These are phyloP conservation scores for Medicago ruthenica DNA, from an alignment of 306 rosid genomes.

Conservation along the genomic window DNA sequence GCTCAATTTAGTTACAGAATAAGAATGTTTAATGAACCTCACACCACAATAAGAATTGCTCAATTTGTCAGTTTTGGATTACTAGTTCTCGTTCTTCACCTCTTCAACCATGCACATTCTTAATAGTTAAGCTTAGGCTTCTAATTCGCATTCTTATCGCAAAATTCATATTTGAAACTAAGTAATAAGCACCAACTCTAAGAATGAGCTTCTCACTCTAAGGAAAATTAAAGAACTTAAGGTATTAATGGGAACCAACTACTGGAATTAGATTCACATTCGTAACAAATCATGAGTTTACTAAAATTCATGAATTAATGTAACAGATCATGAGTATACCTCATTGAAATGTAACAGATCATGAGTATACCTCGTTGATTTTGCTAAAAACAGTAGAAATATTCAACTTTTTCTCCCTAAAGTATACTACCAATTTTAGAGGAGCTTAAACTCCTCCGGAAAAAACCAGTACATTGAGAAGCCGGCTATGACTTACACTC, in stretches of 20 bases:
- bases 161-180: no score
- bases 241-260: background rate
- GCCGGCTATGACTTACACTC: background rate
- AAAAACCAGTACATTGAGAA: background rate
- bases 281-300: background rate
- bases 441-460: background rate
- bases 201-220: background rate
- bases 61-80: no score
- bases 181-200: background rate
- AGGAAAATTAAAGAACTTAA: slow-evolving; percentile 3
- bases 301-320: no score
- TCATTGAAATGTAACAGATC: background rate
- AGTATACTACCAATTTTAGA: background rate
- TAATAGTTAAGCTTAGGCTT: no score
- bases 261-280: background rate
- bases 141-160: no score
- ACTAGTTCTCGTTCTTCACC: no score
- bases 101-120: no score
- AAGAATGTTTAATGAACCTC: no score
- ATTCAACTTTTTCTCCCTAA: background rate
- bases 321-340: no score
- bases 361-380: background rate
- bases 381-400: slow-evolving; percentile 5
- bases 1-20: no score
- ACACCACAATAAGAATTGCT: no score